Evolutionary conservation across 371 early-diverging fungal species (phyloP).

Genomic region (Dinochytrium kinnereticum): DNA sequence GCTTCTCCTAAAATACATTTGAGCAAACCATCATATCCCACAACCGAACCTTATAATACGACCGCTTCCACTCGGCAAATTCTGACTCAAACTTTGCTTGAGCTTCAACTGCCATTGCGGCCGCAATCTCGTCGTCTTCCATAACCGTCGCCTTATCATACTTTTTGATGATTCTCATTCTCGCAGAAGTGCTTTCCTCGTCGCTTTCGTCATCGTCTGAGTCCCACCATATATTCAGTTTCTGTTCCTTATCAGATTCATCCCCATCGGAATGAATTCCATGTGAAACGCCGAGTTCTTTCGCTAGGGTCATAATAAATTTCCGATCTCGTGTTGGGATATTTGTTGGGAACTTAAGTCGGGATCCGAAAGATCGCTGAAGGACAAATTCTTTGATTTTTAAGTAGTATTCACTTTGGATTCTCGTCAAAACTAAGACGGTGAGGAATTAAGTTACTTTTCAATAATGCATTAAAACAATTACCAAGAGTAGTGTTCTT

Average conservation of each 20-base stretch:
- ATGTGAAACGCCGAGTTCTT: constrained; percentile 65
- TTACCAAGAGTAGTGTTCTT: too few species aligned
- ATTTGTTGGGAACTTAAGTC: constrained; percentile 39
- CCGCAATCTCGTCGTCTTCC: constrained; percentile 54
- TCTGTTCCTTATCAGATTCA: constrained; percentile 37
- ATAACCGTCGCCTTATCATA: constrained; percentile 69
- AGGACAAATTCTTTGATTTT: constrained; percentile 49
- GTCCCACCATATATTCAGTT: constrained; percentile 42
- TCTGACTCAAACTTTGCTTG: constrained; percentile 61
- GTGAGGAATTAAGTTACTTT: not conserved
- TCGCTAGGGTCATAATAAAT: constrained; percentile 67
- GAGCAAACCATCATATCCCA: constrained; percentile 5
- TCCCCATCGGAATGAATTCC: constrained; percentile 43
- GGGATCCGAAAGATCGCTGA: constrained; percentile 11
- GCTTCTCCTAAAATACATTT: constrained; percentile 59
- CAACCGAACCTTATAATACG: constrained; percentile 79
- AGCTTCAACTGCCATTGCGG: constrained; percentile 48
- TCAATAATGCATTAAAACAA: too few species aligned
- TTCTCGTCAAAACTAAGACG: constrained; percentile 59
- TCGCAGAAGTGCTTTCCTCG: constrained; percentile 65
- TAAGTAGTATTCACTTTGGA: constrained; percentile 62
- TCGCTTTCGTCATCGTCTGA: constrained; percentile 62
- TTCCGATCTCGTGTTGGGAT: constrained; percentile 64
- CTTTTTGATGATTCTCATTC: constrained; percentile 67
- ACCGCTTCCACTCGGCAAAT: constrained; percentile 68